These are phyloP conservation scores for Acanthamoeba castellanii DNA, from an alignment of 208 protist species.

Conservation along the genomic window DNA sequence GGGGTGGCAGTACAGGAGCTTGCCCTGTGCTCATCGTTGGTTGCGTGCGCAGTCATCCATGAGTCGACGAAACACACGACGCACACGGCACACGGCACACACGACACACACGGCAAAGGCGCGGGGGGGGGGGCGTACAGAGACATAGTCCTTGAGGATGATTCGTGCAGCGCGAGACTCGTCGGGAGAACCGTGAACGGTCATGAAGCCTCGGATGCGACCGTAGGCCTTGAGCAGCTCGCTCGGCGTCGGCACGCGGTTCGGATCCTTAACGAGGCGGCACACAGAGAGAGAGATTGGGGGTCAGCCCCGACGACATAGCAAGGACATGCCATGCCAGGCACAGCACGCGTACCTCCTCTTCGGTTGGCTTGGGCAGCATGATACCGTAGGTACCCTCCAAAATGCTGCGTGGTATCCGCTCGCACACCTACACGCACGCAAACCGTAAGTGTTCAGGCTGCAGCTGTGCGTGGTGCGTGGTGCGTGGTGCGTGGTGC, in stretches of 20 bases:
- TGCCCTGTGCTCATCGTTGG: neutral
- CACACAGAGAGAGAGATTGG: no score
- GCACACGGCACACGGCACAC: no score
- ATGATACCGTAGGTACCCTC: conserved; percentile 84
- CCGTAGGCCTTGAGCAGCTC: conserved; percentile 84
- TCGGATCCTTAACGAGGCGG: conserved; percentile 74
- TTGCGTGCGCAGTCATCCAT: neutral
- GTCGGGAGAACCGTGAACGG: conserved; percentile 95
- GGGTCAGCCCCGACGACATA: neutral
- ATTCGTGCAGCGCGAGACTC: conserved; percentile 93
- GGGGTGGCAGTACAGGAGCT: conserved; percentile 50
- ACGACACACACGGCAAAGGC: neutral
- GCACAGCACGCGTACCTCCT: neutral
- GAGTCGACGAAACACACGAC: neutral
- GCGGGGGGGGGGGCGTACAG: neutral
- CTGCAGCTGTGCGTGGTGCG: no score
- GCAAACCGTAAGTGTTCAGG: neutral
- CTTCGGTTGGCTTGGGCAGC: conserved; percentile 19
- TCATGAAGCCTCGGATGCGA: conserved; percentile 94
- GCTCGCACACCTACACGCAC: neutral
- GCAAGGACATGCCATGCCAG: neutral
- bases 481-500: no score
- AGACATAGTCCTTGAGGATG: conserved; percentile 95
- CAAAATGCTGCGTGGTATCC: conserved; percentile 78
- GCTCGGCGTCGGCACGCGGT: conserved; percentile 76